Evolutionary conservation across 2,329 filamentous ascomycete species (phyloP), one percentile per base, ranked within the genome.

Genomic region (Penicillium fuscoglaucum): DNA sequence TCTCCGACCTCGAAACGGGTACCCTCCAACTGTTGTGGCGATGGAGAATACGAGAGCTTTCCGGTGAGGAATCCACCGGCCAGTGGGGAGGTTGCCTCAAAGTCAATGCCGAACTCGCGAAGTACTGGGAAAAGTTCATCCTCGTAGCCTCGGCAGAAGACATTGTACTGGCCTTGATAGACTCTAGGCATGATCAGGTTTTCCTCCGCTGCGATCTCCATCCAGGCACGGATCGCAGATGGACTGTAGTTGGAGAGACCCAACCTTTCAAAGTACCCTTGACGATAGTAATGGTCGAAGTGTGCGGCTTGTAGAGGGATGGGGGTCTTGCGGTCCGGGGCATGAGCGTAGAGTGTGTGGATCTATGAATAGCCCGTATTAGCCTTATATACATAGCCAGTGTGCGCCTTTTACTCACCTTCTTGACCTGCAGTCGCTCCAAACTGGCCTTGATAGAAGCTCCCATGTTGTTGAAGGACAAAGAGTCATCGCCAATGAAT

Each of bases 181-280:
- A 56, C 53, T 1, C 47, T 29, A 3, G 53, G 53, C 53, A 33
- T 52, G 1, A 56, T 17, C 10, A 51, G n/a, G 12, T 41, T 51
- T 21, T 56, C 13, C 17, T 56, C 46, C 7, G 15, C 29, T 12
- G 53, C 46, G 4, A 56, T 12, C 13, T 56, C 53, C 21, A 56
- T 43, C 53, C 53, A 56, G 9, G 28, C 37, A 1, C 47, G 47
- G 24, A 56, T 41, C 1, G 39, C 47, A 15, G 45, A 40, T 3
- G 53, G 53, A 31, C 33, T 56, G 46, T 56, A 56, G 29, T 56
- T 56, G 17, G 53, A 56, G 5, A 56, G 29, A 9, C 53, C 53
- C 15, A 56, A n/a, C 4, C 13, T 33, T 7, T 56, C 28, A 17
- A 56, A 56, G 3, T 26, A 33, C 2, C 53, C 53, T 7, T 28